Conservation (phyloP, 1,284 basidiomycete species). For the Fomitopsis schrenkii region DNA sequence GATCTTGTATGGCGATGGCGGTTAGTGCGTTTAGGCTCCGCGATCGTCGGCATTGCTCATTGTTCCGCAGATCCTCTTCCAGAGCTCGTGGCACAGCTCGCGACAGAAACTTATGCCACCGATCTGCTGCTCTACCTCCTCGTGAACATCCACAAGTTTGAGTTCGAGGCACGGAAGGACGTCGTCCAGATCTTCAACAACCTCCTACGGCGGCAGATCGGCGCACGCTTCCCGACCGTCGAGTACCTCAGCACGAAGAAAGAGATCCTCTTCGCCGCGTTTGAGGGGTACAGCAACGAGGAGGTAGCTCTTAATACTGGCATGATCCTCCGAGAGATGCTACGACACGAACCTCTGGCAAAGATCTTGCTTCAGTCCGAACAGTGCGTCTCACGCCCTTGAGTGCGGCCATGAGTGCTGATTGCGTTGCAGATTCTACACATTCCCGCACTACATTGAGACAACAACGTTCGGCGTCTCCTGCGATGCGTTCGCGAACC, state of each 20-base stretch:
- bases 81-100: constrained; percentile 87
- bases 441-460: constrained; percentile 96
- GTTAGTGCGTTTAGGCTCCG: constrained; percentile 36
- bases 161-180: constrained; percentile 97
- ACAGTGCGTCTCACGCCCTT: constrained; percentile 54
- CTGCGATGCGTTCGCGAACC: constrained; percentile 95
- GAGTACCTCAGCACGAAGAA: constrained; percentile 87
- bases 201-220: constrained; percentile 93
- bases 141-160: constrained; percentile 79
- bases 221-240: constrained; percentile 89
- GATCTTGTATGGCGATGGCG: constrained; percentile 84
- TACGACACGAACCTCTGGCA: constrained; percentile 88
- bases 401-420: background rate
- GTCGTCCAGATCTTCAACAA: constrained; percentile 97
- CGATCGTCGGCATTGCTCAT: constrained; percentile 1
- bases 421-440: constrained; percentile 76
- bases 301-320: constrained; percentile 97
- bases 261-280: constrained; percentile 85
- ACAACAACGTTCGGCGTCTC: constrained; percentile 97
- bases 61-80: constrained; percentile 65
- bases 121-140: constrained; percentile 86
- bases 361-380: constrained; percentile 92
- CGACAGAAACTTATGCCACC: constrained; percentile 92
- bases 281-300: constrained; percentile 91
- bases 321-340: constrained; percentile 97